phyloP scores from a whole-genome alignment of 805 yeast genomes.

The Gaillardinia entomophila region DNA sequence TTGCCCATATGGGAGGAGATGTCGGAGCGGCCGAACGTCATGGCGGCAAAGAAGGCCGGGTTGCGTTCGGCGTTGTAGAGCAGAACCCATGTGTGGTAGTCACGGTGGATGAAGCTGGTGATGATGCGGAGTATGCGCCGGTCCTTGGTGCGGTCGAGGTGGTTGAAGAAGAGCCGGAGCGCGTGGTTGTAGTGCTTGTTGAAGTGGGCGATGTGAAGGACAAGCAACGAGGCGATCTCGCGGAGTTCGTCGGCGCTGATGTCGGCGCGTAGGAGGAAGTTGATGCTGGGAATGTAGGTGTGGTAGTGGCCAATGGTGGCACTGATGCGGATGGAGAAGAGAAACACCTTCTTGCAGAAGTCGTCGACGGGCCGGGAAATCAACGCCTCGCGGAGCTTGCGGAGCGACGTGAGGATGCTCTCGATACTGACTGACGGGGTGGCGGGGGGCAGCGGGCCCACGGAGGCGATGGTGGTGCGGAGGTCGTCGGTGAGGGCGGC shows the following conservation, averaged over 20 bases:
- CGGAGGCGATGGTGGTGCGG: too few species aligned
- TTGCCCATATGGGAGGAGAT: constrained; percentile 27
- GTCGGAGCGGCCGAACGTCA: constrained; percentile 36
- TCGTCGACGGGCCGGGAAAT: constrained; percentile 29
- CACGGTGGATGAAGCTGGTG: constrained; percentile 22
- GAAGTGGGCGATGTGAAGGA: constrained; percentile 42
- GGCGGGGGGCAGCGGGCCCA: too few species aligned
- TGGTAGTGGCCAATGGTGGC: constrained; percentile 44
- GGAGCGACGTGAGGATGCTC: constrained; percentile 21
- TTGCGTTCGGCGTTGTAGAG: constrained; percentile 28
- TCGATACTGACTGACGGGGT: constrained; percentile 13
- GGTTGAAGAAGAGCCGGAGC: constrained; percentile 20
- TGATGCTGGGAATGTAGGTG: constrained; percentile 50
- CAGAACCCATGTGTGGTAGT: constrained; percentile 24
- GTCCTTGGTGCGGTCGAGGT: constrained; percentile 13
- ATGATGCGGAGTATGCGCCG: constrained; percentile 10
- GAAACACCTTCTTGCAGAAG: constrained; percentile 41
- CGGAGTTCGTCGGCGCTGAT: constrained; percentile 24
- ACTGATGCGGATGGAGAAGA: constrained; percentile 43
- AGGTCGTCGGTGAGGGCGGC: too few species aligned
- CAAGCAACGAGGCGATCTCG: constrained; percentile 37
- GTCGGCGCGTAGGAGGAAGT: constrained; percentile 29
- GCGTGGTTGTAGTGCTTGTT: constrained; percentile 27
- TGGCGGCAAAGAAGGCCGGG: constrained; percentile 24
- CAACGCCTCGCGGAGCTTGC: constrained; percentile 55